Evolutionary conservation across 2,329 filamentous ascomycete genomes (phyloP), one percentile per base, ranked within the genome.

Genomic region (Aspergillus awamori): DNA sequence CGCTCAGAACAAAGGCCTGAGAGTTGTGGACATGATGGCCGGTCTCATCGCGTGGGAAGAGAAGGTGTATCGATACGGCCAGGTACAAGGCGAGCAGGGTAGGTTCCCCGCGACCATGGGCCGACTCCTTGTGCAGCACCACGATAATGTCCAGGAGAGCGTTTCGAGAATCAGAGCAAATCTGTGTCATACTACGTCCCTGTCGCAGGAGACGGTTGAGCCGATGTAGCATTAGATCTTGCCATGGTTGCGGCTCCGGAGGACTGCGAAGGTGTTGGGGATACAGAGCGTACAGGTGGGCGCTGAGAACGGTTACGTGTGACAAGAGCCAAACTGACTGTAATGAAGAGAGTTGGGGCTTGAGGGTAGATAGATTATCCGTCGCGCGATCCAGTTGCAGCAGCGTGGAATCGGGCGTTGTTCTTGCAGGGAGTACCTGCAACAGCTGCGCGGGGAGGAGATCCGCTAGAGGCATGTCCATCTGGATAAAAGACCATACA

Each of bases 341-440:
- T 28, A 58, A 22, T 7, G 54, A 47, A 4, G 26, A 45, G 8
- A 38, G 17, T 24, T 59, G 57, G 5, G 30, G 20, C 11, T 53
- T 38, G 11, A 59, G 17, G 7, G 48, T 59, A 10, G 48, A 53
- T 24, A 59, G 36, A 13, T 59, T 59, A 17, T 36, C 48, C 8
- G 48, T 41, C 20, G 57, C 48, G 5, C 49, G 57, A 33, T 59
- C 57, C n/a, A 59, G 57, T 17, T 30, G 57, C 5, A 59, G 48
- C n/a, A 45, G 17, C 15, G n/a, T 26, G 13, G 57, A 59, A 20
- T 33, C 20, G 11, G 48, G 15, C 41, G 53, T 38, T 4, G 24
- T 15, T 10, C 17, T 47, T 17, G 47, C 39, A 20, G 57, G 57
- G 11, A 53, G 48, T 8, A 28, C 26, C n/a, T 51, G 57, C 47